Evolutionary conservation across 345 rosid species (phyloP).

Genomic region (Ceriops zippeliana): DNA sequence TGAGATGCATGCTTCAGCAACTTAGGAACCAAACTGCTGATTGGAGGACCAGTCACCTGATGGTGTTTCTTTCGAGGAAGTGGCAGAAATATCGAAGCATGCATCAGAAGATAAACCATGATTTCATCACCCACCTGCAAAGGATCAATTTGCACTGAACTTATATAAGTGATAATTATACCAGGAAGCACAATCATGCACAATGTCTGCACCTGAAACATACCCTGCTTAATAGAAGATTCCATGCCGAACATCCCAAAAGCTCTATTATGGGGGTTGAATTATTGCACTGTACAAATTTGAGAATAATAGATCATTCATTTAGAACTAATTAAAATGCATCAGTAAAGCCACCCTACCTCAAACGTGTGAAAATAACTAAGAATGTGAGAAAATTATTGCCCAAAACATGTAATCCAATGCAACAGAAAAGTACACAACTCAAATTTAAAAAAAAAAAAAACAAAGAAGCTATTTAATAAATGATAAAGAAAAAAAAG

Average conservation of each 20-base stretch:
- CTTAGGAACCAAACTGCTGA: constrained; percentile 22
- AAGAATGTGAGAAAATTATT: no score
- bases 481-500: neutral
- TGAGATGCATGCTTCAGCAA: constrained; percentile 16
- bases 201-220: neutral
- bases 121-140: constrained; percentile 62
- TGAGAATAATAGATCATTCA: neutral
- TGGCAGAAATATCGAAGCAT: constrained; percentile 60
- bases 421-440: neutral
- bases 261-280: constrained; percentile 51
- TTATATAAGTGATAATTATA: neutral
- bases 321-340: neutral
- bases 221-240: constrained; percentile 67
- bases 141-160: neutral
- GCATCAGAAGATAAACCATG: constrained; percentile 60
- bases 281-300: constrained; percentile 37
- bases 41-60: constrained; percentile 69
- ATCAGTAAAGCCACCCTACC: neutral
- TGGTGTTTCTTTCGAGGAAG: constrained; percentile 42
- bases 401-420: no score
- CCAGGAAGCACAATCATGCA: neutral
- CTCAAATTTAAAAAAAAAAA: neutral
- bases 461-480: no score
- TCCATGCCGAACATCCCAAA: constrained; percentile 60
- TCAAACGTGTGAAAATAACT: neutral